Evolutionary conservation across 352 stramenopile genomes (phyloP).

Genomic region (Pythium coloratum): DNA sequence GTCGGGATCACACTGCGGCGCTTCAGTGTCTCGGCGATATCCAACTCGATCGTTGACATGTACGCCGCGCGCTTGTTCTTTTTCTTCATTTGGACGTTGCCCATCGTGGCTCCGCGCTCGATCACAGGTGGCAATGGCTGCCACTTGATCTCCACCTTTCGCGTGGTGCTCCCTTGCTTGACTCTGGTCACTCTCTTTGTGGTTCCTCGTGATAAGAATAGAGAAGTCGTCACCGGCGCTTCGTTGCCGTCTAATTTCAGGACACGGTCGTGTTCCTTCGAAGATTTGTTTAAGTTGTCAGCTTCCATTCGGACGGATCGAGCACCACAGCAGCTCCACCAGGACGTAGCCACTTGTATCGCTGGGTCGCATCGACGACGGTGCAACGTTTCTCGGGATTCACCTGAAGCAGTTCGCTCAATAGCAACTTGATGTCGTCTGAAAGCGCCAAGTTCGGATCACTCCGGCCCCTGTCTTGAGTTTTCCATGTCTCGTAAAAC

Average conservation of each 20-base stretch:
- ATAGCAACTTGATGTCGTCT: slow-evolving; percentile 12
- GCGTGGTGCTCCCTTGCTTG: not conserved
- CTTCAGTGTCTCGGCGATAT: slow-evolving; percentile 15
- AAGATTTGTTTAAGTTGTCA: not conserved
- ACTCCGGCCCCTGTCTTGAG: not conserved
- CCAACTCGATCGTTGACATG: slow-evolving; percentile 17
- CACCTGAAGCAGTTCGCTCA: slow-evolving; percentile 15
- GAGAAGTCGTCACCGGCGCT: not conserved
- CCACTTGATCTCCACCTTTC: no score
- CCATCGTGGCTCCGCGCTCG: slow-evolving; percentile 8
- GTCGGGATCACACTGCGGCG: slow-evolving; percentile 18
- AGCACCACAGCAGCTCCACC: not conserved
- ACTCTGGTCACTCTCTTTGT: not conserved
- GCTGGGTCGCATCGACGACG: not conserved
- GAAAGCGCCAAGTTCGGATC: not conserved
- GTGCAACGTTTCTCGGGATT: slow-evolving; percentile 11
- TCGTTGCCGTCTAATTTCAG: not conserved
- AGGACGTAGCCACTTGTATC: slow-evolving; percentile 13
- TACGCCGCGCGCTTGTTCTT: slow-evolving; percentile 19
- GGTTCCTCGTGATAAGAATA: not conserved
- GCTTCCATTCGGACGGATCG: slow-evolving; percentile 15
- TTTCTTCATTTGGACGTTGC: not conserved
- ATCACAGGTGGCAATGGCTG: not conserved
- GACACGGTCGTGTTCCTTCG: not conserved
- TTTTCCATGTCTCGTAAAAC: slow-evolving; percentile 15